Conservation (phyloP, 2,329 filamentous ascomycete genomes). For the Aureobasidium sp. region DNA sequence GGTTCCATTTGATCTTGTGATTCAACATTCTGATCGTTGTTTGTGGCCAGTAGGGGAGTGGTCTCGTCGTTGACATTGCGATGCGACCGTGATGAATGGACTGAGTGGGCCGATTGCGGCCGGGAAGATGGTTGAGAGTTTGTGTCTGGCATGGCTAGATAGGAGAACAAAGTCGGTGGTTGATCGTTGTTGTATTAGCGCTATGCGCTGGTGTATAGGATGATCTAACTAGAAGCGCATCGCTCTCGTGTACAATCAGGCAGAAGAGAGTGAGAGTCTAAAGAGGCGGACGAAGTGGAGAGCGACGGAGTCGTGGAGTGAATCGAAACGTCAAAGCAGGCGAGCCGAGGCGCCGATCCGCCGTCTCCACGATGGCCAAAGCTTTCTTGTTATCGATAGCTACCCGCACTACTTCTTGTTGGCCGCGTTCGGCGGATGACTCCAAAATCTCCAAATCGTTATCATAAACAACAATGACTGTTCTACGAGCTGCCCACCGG, state of each 20-base stretch:
- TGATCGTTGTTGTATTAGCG: neutral
- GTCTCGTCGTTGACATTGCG: constrained; percentile 31
- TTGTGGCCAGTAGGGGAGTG: constrained; percentile 33
- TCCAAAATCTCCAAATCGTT: neutral
- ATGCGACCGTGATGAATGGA: constrained; percentile 20
- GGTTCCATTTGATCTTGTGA: constrained; percentile 8
- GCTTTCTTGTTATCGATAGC: neutral
- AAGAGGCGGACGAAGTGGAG: constrained; percentile 1
- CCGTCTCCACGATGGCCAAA: neutral
- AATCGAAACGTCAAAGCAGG: neutral
- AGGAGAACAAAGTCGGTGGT: neutral
- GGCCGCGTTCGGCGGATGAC: constrained; percentile 1
- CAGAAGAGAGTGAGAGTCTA: neutral
- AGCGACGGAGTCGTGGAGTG: neutral
- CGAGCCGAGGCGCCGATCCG: constrained; percentile 2
- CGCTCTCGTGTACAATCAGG: neutral
- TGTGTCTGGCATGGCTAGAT: neutral
- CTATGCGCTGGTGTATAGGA: neutral
- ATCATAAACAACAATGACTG: constrained; percentile 6
- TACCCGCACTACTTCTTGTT: neutral
- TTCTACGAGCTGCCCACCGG: constrained; percentile 1
- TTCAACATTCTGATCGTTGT: constrained; percentile 19
- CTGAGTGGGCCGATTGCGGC: constrained; percentile 28
- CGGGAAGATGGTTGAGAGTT: constrained; percentile 26
- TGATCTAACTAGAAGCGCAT: neutral